A percentile compares a stretch with the other conserved stretches of the same genome.
Evolutionary conservation across 371 early-diverging fungal species (phyloP).

Genomic region (Mucor indicus): DNA sequence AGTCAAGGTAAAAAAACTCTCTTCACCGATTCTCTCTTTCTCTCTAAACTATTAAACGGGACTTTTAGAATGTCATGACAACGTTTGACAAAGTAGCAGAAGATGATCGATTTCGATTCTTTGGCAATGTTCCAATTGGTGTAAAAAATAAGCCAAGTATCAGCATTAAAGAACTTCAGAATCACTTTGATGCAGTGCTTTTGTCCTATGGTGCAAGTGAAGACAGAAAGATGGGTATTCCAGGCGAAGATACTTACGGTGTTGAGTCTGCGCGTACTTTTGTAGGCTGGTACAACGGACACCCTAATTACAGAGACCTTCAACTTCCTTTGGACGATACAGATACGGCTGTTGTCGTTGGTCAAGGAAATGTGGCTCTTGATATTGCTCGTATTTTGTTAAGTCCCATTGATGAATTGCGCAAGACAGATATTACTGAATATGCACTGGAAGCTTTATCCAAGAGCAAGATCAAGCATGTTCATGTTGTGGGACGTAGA

Average conservation of each 20-base stretch:
- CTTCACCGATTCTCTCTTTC: too few relatives aligned
- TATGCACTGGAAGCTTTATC: constrained; percentile 71
- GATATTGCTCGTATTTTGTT: constrained; percentile 92
- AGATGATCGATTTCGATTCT: constrained; percentile 70
- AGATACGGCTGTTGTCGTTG: constrained; percentile 83
- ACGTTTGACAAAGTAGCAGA: constrained; percentile 81
- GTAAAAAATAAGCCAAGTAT: constrained; percentile 21
- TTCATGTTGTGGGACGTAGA: constrained; percentile 87
- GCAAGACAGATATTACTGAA: constrained; percentile 85
- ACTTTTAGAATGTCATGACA: constrained; percentile 71
- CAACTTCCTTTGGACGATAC: constrained; percentile 58
- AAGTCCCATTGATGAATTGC: constrained; percentile 68
- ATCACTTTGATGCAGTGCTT: constrained; percentile 77
- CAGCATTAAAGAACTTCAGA: constrained; percentile 54
- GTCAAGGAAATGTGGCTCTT: constrained; percentile 96
- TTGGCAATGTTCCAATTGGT: constrained; percentile 79
- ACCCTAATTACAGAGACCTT: constrained; percentile 64
- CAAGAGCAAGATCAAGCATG: constrained; percentile 71
- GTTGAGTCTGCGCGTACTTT: constrained; percentile 83
- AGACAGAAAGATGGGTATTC: constrained; percentile 72
- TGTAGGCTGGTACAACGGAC: constrained; percentile 96
- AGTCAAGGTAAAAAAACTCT: constrained; percentile 72
- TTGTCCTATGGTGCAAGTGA: constrained; percentile 86
- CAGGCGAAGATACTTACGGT: constrained; percentile 59
- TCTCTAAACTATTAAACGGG: not conserved